Conservation (phyloP, 495 filamentous ascomycete genomes). For the Neurospora sp. region DNA sequence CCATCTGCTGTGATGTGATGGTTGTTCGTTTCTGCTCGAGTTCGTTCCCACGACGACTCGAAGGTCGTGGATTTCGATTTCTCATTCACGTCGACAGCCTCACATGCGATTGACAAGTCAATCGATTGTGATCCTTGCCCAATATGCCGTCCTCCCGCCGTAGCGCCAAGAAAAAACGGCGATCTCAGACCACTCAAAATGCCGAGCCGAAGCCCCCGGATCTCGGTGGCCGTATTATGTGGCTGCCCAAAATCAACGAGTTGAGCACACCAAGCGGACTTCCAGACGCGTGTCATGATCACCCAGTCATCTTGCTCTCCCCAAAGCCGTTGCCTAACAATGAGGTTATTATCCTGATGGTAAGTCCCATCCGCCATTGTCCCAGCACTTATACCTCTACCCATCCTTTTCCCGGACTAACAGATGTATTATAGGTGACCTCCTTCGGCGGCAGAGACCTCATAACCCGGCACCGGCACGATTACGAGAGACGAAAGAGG, state of each 20-base stretch:
- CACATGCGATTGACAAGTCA: background rate
- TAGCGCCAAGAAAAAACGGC: background rate
- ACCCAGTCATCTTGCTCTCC: background rate
- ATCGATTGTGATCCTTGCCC: background rate
- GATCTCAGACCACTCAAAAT: background rate
- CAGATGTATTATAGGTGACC: background rate
- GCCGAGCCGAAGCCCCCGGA: background rate
- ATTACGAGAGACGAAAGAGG: background rate
- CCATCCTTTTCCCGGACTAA: background rate
- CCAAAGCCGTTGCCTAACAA: background rate
- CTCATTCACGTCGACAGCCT: background rate
- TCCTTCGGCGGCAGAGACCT: background rate
- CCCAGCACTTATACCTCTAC: background rate
- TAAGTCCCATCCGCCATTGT: background rate
- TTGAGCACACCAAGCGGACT: background rate
- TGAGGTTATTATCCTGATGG: background rate
- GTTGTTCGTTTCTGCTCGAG: background rate
- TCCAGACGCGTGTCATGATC: background rate
- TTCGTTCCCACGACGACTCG: background rate
- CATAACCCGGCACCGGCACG: background rate
- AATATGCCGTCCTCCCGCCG: background rate
- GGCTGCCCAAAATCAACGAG: background rate
- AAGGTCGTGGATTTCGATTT: background rate
- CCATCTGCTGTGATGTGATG: background rate
- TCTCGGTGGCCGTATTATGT: background rate